Percentiles rank a stretch among this genome's conserved stretches.
phyloP scores from a whole-genome alignment of 208 protist genomes.

The Crithidia acanthocephali region DNA sequence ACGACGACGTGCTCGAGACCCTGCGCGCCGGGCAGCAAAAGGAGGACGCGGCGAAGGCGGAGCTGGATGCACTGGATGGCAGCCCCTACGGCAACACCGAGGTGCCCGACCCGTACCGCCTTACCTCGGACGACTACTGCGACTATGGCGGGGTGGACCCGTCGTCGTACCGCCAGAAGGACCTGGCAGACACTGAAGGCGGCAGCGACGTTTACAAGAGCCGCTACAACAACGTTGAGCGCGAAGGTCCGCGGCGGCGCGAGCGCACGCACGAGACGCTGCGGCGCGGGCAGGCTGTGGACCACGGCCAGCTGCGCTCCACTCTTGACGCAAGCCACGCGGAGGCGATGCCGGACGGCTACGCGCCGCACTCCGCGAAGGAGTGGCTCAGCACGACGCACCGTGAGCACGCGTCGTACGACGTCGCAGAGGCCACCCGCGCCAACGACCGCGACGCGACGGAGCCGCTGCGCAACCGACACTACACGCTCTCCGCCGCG shows the following conservation, averaged over 20 bases:
- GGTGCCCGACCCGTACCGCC: conserved; percentile 64
- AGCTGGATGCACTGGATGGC: conserved; percentile 52
- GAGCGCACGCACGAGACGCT: conserved; percentile 55
- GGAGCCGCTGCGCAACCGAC: conserved; percentile 66
- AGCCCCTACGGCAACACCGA: conserved; percentile 43
- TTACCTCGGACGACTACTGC: conserved; percentile 91
- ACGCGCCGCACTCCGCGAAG: conserved; percentile 68
- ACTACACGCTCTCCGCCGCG: conserved; percentile 64
- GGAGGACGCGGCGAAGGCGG: conserved; percentile 39
- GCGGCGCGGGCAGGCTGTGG: conserved; percentile 55
- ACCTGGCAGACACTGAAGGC: conserved; percentile 36
- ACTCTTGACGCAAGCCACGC: conserved; percentile 52
- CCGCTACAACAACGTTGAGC: conserved; percentile 89
- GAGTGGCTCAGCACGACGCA: conserved; percentile 89
- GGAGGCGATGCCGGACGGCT: conserved; percentile 63
- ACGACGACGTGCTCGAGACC: conserved; percentile 62
- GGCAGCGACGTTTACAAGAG: conserved; percentile 78
- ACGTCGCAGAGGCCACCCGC: conserved; percentile 52
- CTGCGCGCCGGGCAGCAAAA: conserved; percentile 54
- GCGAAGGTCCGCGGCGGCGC: conserved; percentile 73
- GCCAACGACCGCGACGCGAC: conserved; percentile 70
- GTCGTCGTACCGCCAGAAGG: conserved; percentile 68
- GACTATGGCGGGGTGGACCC: conserved; percentile 80
- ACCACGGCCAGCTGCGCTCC: conserved; percentile 49
- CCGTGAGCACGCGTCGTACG: conserved; percentile 76